phyloP scores from a whole-genome alignment of 768 basidiomycete species.

The Exidia glandulosa region DNA sequence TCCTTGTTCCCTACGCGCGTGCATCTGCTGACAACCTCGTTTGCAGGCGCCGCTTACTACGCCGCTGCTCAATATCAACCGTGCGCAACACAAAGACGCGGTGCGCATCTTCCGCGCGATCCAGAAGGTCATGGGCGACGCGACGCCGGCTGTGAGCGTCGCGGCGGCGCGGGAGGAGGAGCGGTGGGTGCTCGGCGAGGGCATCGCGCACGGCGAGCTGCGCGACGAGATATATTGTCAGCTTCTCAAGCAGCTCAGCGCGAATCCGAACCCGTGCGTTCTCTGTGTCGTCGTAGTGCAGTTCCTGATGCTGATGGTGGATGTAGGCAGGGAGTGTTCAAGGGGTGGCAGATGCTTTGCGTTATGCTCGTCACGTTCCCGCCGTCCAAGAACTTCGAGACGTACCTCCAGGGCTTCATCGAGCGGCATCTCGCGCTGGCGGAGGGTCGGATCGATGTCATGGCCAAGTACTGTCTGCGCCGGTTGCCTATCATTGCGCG shows the following conservation, averaged over 20 bases:
- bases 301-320: not conserved
- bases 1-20: conserved; percentile 4
- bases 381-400: conserved; percentile 86
- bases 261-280: conserved; percentile 69
- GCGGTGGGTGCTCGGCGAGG: conserved; percentile 74
- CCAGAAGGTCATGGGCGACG: conserved; percentile 89
- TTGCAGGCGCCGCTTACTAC: conserved; percentile 49
- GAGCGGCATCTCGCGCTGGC: conserved; percentile 52
- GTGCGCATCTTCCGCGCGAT: conserved; percentile 81
- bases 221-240: conserved; percentile 93
- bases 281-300: no score
- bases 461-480: conserved; percentile 86
- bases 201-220: conserved; percentile 69
- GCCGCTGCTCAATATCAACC: conserved; percentile 57
- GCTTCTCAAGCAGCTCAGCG: conserved; percentile 79
- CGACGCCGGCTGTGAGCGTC: no score
- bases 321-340: conserved; percentile 69
- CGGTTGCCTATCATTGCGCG: conserved; percentile 62
- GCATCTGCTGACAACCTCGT: no score
- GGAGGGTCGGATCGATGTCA: conserved; percentile 77
- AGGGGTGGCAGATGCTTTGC: conserved; percentile 88
- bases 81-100: conserved; percentile 60
- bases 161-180: conserved; percentile 56
- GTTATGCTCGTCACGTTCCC: conserved; percentile 84
- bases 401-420: conserved; percentile 73